Conservation (phyloP, 768 basidiomycete species). For the Boletus rufocinnamomeus region DNA sequence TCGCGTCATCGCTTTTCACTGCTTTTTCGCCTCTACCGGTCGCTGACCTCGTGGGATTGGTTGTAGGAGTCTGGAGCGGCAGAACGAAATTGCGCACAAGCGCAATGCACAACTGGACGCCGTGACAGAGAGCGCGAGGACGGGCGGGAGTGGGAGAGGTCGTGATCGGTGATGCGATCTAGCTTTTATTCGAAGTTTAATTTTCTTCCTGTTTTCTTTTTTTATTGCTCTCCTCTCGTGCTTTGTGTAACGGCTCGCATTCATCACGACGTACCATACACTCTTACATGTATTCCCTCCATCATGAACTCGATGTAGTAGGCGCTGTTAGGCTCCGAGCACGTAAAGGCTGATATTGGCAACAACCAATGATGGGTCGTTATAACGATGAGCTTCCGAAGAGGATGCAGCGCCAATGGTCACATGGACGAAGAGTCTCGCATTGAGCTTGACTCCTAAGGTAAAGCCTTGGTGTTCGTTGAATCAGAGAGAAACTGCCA, state of each 20-base stretch:
- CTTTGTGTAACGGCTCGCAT: constrained; percentile 13
- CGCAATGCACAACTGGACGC: constrained; percentile 47
- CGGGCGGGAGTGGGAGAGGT: constrained; percentile 12
- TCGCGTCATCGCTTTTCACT: constrained; percentile 9
- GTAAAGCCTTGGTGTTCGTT: too few relatives aligned
- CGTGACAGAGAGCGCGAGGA: constrained; percentile 34
- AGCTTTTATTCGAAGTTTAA: background rate
- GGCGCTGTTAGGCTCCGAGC: background rate
- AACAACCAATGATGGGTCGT: too few relatives aligned
- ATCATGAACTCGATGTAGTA: background rate
- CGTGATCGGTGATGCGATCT: constrained; percentile 24
- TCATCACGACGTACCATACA: constrained; percentile 22
- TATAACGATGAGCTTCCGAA: too few relatives aligned
- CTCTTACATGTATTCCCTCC: constrained; percentile 9
- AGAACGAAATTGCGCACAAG: constrained; percentile 77
- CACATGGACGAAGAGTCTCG: too few relatives aligned
- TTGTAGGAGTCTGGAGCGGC: constrained; percentile 69
- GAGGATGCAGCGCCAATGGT: too few relatives aligned
- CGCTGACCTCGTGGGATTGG: background rate
- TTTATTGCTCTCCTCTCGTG: constrained; percentile 7
- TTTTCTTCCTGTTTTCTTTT: background rate
- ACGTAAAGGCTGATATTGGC: too few relatives aligned
- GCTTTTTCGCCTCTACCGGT: background rate
- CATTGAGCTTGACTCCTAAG: too few relatives aligned
- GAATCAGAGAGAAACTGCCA: too few relatives aligned